Evolutionary conservation across 1,284 basidiomycete species (phyloP), one percentile per base, ranked within the genome.

Genomic region (Cryptococcus amylolentus): DNA sequence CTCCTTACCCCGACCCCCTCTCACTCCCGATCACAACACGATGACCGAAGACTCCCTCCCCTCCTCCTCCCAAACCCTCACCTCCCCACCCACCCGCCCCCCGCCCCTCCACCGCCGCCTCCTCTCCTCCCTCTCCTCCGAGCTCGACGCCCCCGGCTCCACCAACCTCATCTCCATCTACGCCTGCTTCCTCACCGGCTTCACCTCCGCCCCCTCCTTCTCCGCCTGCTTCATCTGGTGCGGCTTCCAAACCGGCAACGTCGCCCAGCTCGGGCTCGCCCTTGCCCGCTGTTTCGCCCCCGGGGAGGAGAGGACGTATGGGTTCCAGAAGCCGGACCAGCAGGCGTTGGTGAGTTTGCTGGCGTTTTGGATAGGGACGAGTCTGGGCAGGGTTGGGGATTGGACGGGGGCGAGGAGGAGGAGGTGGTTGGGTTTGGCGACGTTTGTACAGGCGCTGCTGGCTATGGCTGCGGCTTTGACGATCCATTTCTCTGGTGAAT

Each of bases 111-210:
- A 54, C 44, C 52, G 45, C 14, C 43, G 52, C 14, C 12, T 46
- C 44, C 6, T 47, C 20, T 14, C 44, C 9, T 42, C 39, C 26
- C 27, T 54, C 13, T 18, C 38, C 20, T 39, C 52, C 13, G 43
- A 46, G 1, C 28, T 54, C 14, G 49, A 61, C 46, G 59, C 59
- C 20, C 59, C 59, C 0, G 42, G 40, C 2, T 55, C 50, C n/a
- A 61, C 59, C 41, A 51, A 57, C 51, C 40, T 52, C n/a, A 61
- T 86, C 8, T 80, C 91, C 49, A 81, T 86, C 5, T 84, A 82
- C 8, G 91, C 85, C 70, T 91, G 88, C 75, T 90, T 91, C 76
- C 86, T 92, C 83, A 92, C 89, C 0, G 90, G 89, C 0, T 88
- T 85, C 77, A 86, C 89, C 82, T 88, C 69, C 64, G 82, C 85